Conservation (phyloP, 2,329 filamentous ascomycete species). For the Sporothrix phasma region DNA sequence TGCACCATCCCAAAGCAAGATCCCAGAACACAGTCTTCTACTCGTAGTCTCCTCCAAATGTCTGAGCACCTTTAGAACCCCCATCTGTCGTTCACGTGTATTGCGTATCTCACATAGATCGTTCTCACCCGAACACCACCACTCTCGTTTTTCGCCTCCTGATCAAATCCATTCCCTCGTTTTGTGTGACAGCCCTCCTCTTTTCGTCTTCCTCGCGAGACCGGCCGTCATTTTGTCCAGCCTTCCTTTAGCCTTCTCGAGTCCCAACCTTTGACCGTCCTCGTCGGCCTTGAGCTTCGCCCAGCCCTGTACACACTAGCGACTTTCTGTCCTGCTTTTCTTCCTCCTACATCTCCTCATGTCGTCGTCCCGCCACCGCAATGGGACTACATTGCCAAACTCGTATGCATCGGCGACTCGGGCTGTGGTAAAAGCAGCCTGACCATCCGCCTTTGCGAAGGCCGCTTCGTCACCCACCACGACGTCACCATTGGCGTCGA, state of each 20-base stretch:
- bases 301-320: neutral
- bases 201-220: neutral
- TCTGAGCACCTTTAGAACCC: neutral
- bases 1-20: neutral
- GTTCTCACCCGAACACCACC: neutral
- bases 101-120: no score
- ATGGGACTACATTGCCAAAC: slow-evolving; percentile 99
- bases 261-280: neutral
- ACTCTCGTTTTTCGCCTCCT: neutral
- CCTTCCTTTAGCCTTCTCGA: neutral
- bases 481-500: slow-evolving; percentile 97
- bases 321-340: neutral
- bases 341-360: slow-evolving; percentile 29
- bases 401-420: slow-evolving; percentile 94
- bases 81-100: neutral
- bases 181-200: neutral
- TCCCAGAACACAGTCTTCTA: neutral
- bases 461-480: slow-evolving; percentile 86
- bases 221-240: neutral
- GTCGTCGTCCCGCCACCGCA: slow-evolving; percentile 45
- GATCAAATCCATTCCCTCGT: neutral
- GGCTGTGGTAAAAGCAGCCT: slow-evolving; percentile 92
- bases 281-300: neutral
- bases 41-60: neutral
- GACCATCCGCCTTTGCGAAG: slow-evolving; percentile 92